Base-by-base conservation (phyloP, 2,329 filamentous ascomycete species). In the Neurospora sp. region DNA sequence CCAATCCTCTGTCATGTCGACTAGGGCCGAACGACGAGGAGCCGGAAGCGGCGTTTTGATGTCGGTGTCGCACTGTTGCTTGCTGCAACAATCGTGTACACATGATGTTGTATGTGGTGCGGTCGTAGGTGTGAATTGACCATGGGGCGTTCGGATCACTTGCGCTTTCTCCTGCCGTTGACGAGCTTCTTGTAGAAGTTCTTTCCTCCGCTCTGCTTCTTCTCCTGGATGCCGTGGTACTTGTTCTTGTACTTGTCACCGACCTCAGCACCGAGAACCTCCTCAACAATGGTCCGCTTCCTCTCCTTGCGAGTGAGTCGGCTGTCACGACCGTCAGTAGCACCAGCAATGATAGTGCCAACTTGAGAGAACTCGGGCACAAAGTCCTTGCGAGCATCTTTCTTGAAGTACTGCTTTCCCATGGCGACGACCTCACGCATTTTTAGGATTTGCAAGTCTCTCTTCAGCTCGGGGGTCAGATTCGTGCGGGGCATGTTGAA, bases 351-450 rank as follows among this genome's bases (percentile, higher is more conserved):
- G 71, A 99, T 88, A 6, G 92, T 95, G 70, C 95, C 96, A 37
- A 97, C 88, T 76, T 97, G 92, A 23, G 92, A 96, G 78, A 91
- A 98, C 72, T 93, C 89, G 1, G 96, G 96, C 1, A 91, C 81
- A 71, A 88, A 83, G 70, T 87, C 85, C 77, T 91, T 93, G 69
- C 88, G 86, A 67, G 83, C 87, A 68, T 95, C 90, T 80, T 97
- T 98, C 79, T 95, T 96, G 84, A 97, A 97, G 77, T 95, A 91
- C 67, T 91, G 86, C 78, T 98, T 95, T 0, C 76, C 76, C 70
- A 93, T 90, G 74, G 98, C 95, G 28, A 98, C 85, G 23, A 97
- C 90, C 69, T 89, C 90, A 79, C 96, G 89, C 91, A 97, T 95
- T 74, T 92, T 90, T 71, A 99, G 83, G 11, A 98, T 84, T 80